Conservation (phyloP, 768 basidiomycete genomes). For the Hericium alpestre region DNA sequence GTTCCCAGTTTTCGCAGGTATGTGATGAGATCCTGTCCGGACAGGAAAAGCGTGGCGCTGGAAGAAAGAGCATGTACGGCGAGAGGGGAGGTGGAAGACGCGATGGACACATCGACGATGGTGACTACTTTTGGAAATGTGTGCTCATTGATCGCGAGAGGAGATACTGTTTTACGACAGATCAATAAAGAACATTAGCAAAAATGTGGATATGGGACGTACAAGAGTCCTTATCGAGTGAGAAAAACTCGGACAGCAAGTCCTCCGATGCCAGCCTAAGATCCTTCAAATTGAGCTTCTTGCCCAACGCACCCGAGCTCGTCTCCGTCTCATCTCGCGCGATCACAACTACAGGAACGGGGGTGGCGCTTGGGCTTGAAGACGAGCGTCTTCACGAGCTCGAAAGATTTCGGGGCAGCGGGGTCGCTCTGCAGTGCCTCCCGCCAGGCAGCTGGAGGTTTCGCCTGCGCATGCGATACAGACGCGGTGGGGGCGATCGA, state of each 20-base stretch:
- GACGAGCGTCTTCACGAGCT: conserved; percentile 79
- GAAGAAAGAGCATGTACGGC: conserved; percentile 72
- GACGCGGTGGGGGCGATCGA: conserved; percentile 51
- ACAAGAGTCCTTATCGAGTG: conserved; percentile 80
- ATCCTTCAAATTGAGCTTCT: conserved; percentile 78
- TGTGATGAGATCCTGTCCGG: conserved; percentile 61
- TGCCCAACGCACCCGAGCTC: conserved; percentile 64
- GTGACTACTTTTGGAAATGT: conserved; percentile 64
- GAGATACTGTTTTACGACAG: conserved; percentile 50
- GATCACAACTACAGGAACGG: conserved; percentile 80
- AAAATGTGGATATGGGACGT: conserved; percentile 22
- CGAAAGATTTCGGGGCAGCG: conserved; percentile 46
- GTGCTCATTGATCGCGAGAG: conserved; percentile 54
- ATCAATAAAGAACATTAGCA: neutral
- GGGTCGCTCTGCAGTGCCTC: conserved; percentile 38
- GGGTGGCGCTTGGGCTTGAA: conserved; percentile 87
- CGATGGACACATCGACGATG: conserved; percentile 71
- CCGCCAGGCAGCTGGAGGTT: too few species aligned
- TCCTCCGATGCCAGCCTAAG: conserved; percentile 80
- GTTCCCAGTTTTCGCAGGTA: conserved; percentile 69
- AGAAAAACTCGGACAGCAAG: conserved; percentile 75
- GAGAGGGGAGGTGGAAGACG: conserved; percentile 52
- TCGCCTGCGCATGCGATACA: conserved; percentile 41
- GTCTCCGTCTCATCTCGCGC: conserved; percentile 81
- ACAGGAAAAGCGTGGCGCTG: conserved; percentile 63